Evolutionary conservation across 495 filamentous ascomycete genomes (phyloP), one percentile per base, ranked within the genome.

Genomic region (Cairneyella variabilis): DNA sequence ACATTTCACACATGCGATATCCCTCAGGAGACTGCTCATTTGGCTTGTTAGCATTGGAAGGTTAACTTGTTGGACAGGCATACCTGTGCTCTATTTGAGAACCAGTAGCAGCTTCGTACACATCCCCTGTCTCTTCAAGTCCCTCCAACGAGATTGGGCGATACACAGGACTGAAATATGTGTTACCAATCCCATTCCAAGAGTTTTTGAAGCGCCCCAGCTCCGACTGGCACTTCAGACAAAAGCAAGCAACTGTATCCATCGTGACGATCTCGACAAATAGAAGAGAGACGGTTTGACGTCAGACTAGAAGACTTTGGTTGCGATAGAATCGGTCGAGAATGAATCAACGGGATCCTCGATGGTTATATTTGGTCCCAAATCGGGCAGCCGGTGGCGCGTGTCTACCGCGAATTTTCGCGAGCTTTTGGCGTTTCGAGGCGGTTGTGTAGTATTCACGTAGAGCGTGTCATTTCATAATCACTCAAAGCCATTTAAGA

Each of bases 181-280:
- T 64, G 39, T 67, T 71, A 17, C 70, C 72, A 44, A 79, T 66
- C 25, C 69, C 61, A 4, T 54, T 67, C 75, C 73, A 78, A 8
- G 69, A 44, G 49, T 78, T 76, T 51, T 61, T 21, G 28, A 72
- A 72, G 2, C 53, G 41, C 16, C 69, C 70, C 9, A 78, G 42
- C 7, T 58, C 51, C 11, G 49, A 34, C 17, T 59, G 55, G 61
- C 76, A 77, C 28, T 69, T 57, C 26, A 57, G 57, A 57, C 76
- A 79, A 25, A 53, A 63, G 51, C 67, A 71, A 14, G 48, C 26
- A 17, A 71, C 43, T 7, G 16, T 32, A 0, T 56, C 59, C 52
- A 59, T 62, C n/a, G 25, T 40, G 18, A 9, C 18, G 8, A 34
- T 34, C 14, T 14, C 30, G 30, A 46, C 18, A 46, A 18, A 28